Percentiles rank a stretch among this genome's conserved stretches.
Evolutionary conservation across 208 protist species (phyloP).

Genomic region (Phytomonas francai): DNA sequence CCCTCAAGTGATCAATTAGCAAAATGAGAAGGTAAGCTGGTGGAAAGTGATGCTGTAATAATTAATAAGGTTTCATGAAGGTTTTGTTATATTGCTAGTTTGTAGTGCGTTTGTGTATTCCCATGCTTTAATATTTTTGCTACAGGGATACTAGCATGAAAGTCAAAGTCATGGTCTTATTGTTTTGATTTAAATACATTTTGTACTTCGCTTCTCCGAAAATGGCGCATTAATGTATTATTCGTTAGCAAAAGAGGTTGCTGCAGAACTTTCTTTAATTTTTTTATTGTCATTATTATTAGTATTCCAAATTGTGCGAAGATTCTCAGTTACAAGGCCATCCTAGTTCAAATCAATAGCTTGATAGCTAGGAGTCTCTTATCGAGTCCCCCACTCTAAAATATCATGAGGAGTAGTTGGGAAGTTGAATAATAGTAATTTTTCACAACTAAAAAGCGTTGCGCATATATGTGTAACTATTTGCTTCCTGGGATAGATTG

Average conservation of each 20-base stretch:
- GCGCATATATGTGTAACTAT: neutral
- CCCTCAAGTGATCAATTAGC: neutral
- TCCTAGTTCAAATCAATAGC: neutral
- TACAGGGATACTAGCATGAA: neutral
- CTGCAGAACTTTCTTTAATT: neutral
- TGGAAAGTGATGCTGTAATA: neutral
- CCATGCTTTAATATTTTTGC: conserved; percentile 8
- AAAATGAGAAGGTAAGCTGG: neutral
- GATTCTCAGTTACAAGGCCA: neutral
- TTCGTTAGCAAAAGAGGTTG: neutral
- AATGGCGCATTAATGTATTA: neutral
- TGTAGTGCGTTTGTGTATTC: conserved; percentile 5
- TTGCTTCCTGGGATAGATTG: neutral
- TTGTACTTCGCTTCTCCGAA: neutral
- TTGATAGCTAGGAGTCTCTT: neutral
- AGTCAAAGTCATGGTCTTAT: neutral
- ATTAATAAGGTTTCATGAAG: neutral
- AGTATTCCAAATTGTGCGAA: neutral
- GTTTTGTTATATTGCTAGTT: neutral
- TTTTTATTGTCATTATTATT: conserved; percentile 2
- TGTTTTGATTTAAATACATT: conserved; percentile 1
- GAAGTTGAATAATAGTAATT: neutral
- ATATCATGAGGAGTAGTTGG: neutral
- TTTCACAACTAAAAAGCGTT: neutral
- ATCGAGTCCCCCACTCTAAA: neutral